Evolutionary conservation across 2,329 filamentous ascomycete genomes (phyloP), one percentile per base, ranked within the genome.

Genomic region (Colletotrichum lupini): DNA sequence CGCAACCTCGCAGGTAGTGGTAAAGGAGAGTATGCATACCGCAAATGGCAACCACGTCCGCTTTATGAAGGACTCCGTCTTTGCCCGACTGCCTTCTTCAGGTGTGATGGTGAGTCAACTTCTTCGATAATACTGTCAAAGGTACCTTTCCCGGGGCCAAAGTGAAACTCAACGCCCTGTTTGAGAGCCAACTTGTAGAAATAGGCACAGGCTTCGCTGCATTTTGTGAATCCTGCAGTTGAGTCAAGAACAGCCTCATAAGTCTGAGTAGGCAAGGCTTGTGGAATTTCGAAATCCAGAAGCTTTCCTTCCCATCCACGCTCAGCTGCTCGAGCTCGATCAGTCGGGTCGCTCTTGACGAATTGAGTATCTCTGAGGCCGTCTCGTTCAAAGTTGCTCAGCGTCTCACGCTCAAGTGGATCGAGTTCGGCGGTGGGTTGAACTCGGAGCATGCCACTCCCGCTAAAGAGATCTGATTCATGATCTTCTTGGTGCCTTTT

Each of bases 31-130:
- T 81, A 83, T 0, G 1, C 75, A 71, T 74, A 78, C 79, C 79
- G 19, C 85, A 84, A 42, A 86, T 74, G 53, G 87, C 79, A 4
- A 79, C 80, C 9, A 85, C 58, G 1, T 70, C 76, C 0, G 84
- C 82, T 1, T 22, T 7, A 66, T 86, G 82, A 0, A 65, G 53
- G 42, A 75, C 75, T 0, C 81, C 82, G 73, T 87, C 83, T 0
- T 73, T 76, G 0, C 0, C 86, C 85, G 7, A 78, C 76, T 0
- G 84, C 77, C 5, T 77, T 57, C 68, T 70, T 79, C 71, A 12
- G 52, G 52, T 37, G 74, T 58, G 22, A 46, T 9, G 3, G 22
- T 7, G 49, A 61, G 55, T 0, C n/a, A 11, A 0, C 32, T n/a
- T 52, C 74, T 55, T 78, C 75, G 6, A 78, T 49, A n/a, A 80